Evolutionary conservation across 306 rosid genomes (phyloP), one percentile per base, ranked within the genome.

Genomic region (Canavalia gladiata): DNA sequence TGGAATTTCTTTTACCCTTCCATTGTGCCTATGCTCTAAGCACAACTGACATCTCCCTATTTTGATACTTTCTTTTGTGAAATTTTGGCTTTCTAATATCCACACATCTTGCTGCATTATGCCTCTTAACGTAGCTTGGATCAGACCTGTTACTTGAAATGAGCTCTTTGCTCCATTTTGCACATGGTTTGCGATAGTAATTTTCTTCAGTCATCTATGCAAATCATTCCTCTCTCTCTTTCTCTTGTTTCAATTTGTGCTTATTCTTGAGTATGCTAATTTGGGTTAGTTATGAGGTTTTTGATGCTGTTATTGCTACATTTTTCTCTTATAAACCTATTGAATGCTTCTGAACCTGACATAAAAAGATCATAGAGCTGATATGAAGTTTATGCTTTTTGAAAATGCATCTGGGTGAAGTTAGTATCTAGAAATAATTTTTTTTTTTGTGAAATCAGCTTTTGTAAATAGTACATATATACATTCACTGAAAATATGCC

Each of bases 321-420:
- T 30, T 51, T 75, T 75, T 75, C 75, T 37, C 30, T 7, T 54
- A 45, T 81, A 76, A 62, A 28, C 73, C 68, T 13, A 31, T 72
- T 76, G 51, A 60, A 76, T 49, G 49, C 33, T 30, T 81, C 43
- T 71, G 59, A 18, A 67, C 57, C 33, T 81, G 66, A 39, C 77
- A 42, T 49, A 46, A 51, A 35, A 33, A 55, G 49, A 50, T 29
- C 68, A 54, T 49, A 42, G 71, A 43, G 60, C 63, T 79, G 47
- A 49, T 72, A 28, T 66, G 55, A 58, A 77, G 77, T 41, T 18
- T 75, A 66, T 59, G 1, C 42, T 52, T 68, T 47, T 71, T 6
- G 45, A 31, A 42, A 50, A 34, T 67, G 58, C 52, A 45, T 25
- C 52, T 66, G 10, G 41, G 39, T 43, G 35, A 67, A 69, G 10